phyloP scores from a whole-genome alignment of 768 basidiomycete genomes.

The Lactarius tabidus region DNA sequence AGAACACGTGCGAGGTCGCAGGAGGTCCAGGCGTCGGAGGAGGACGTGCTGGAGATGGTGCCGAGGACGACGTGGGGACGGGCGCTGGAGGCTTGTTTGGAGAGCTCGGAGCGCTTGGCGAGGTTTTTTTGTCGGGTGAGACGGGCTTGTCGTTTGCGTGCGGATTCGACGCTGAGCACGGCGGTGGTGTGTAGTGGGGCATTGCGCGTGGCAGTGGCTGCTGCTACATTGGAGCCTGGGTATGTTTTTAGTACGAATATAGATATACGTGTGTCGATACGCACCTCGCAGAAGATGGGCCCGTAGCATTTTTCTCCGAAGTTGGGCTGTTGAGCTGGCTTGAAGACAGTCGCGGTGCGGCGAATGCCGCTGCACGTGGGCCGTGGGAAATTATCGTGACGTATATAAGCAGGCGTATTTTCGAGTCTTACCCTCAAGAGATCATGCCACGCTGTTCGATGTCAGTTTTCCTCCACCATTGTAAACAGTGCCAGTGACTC shows the following conservation, averaged over 20 bases:
- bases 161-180: slow-evolving; percentile 32
- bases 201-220: slow-evolving; percentile 37
- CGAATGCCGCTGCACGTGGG: slow-evolving; percentile 10
- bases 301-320: slow-evolving; percentile 1
- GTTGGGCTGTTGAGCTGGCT: slow-evolving; percentile 12
- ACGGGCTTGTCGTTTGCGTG: slow-evolving; percentile 36
- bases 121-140: slow-evolving; percentile 42
- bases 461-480: slow-evolving; percentile 45
- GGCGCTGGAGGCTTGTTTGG: slow-evolving; percentile 36
- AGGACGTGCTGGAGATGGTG: slow-evolving; percentile 57
- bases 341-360: neutral
- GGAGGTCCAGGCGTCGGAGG: slow-evolving; percentile 62
- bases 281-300: slow-evolving; percentile 30
- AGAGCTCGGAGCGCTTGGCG: slow-evolving; percentile 43
- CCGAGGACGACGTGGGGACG: slow-evolving; percentile 74
- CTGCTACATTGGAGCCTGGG: slow-evolving; percentile 38
- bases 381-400: slow-evolving; percentile 40
- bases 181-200: slow-evolving; percentile 48
- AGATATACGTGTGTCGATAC: slow-evolving; percentile 8
- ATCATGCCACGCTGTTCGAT: slow-evolving; percentile 65
- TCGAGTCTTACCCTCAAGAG: slow-evolving; percentile 36
- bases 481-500: slow-evolving; percentile 64
- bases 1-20: slow-evolving; percentile 64
- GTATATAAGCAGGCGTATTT: slow-evolving; percentile 27
- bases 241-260: neutral